A percentile compares a stretch with the other conserved stretches of the same genome.
These are phyloP conservation scores for Fistulina hepatica DNA, from an alignment of 1,284 basidiomycete genomes.

Conservation along the genomic window DNA sequence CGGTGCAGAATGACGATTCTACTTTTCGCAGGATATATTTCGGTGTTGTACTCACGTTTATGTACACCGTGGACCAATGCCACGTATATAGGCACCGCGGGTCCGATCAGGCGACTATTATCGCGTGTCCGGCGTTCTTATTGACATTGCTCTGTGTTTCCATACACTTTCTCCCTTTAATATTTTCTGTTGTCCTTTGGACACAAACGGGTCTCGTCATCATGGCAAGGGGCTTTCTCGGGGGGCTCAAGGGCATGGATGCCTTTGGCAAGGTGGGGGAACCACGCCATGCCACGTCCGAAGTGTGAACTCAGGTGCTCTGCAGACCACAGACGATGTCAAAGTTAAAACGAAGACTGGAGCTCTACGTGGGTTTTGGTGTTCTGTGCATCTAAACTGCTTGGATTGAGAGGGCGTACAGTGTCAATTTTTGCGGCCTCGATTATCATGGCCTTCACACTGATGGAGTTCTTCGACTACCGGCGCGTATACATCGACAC, in stretches of 20 bases:
- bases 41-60: too few species aligned
- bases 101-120: too few species aligned
- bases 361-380: slow-evolving; percentile 60
- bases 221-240: slow-evolving; percentile 70
- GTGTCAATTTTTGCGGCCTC: slow-evolving; percentile 89
- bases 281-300: slow-evolving; percentile 8
- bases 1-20: too few species aligned
- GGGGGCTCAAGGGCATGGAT: slow-evolving; percentile 76
- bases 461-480: slow-evolving; percentile 95
- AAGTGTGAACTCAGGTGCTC: slow-evolving; percentile 7
- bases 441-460: slow-evolving; percentile 85
- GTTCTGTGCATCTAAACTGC: slow-evolving; percentile 3
- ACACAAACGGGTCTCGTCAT: slow-evolving; percentile 14
- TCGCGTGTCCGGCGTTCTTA: too few species aligned
- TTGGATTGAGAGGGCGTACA: slow-evolving; percentile 22
- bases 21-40: too few species aligned
- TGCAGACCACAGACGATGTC: slow-evolving; percentile 92
- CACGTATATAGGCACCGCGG: too few species aligned
- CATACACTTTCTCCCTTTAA: too few species aligned
- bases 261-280: slow-evolving; percentile 90
- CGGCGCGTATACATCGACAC: slow-evolving; percentile 80
- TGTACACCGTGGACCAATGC: too few species aligned
- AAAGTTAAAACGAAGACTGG: slow-evolving; percentile 95
- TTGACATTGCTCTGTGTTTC: too few species aligned
- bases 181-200: too few species aligned